Evolutionary conservation across 345 rosid genomes (phyloP), one percentile per base, ranked within the genome.

Genomic region (Lepidium sativum): DNA sequence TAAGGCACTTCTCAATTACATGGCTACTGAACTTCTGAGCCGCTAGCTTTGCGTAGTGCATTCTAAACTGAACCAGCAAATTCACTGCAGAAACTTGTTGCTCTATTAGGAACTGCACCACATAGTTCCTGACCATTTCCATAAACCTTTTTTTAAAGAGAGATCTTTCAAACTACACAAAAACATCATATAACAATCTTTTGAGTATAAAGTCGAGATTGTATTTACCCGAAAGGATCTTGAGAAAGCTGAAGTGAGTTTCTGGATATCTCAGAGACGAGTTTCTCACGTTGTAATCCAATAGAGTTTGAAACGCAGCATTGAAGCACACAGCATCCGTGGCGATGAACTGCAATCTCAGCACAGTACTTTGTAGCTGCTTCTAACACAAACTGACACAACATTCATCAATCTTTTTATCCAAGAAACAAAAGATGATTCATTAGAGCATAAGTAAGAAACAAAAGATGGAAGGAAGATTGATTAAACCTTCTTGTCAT

Each of bases 261-360:
- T 56, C 57, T 78, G 13, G 81, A 77, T 60, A 88, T 76, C 78
- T 78, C 86, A 35, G 65, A 40, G 1, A 83, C 68, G 32, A 88
- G 72, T 63, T 75, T 79, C 20, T 85, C 84, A 48, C 70, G 79
- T 60, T 68, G 79, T 42, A 25, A 74, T 53, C 84, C 87, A 25
- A 9, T 52, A 51, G 87, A 78, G 74, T 79, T 77, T 65, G 75
- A 77, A 68, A 88, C 66, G 67, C 96, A 85, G 27, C 80, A 65
- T 40, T 88, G 91, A 81, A 83, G 72, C 23, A 88, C 91, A 63
- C 91, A 85, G 56, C 92, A 88, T 29, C 96, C 91, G 53, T 85
- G 86, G 8, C 83, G 80, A 77, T 88, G 96, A 41, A 83, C 80
- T 33, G 89, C 96, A 41, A 88, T 85, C 61, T 82, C 81, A 41